These are phyloP conservation scores for Torulaspora indica DNA, from an alignment of 805 yeast genomes.

Conservation along the genomic window DNA sequence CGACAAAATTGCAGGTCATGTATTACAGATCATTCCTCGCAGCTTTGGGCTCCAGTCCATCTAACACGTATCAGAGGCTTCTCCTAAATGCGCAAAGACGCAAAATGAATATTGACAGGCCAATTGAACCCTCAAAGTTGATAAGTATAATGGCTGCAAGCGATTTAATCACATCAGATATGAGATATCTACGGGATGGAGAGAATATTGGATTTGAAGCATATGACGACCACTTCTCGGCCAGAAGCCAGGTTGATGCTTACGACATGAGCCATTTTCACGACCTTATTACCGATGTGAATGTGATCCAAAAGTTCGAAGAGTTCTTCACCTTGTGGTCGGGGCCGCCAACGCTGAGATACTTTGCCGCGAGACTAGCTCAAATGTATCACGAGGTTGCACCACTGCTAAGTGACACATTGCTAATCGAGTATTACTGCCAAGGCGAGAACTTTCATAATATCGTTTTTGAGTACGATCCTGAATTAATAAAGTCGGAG, in stretches of 20 bases:
- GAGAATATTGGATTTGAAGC: constrained; percentile 39
- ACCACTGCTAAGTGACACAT: constrained; percentile 36
- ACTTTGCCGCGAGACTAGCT: constrained; percentile 51
- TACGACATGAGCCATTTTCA: constrained; percentile 22
- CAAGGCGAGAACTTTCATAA: constrained; percentile 42
- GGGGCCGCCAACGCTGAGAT: constrained; percentile 50
- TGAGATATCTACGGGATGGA: constrained; percentile 45
- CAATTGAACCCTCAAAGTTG: constrained; percentile 42
- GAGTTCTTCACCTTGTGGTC: constrained; percentile 45
- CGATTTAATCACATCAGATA: constrained; percentile 41
- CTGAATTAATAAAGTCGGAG: constrained; percentile 28
- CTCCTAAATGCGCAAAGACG: constrained; percentile 46
- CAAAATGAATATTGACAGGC: constrained; percentile 45
- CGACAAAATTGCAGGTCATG: constrained; percentile 56
- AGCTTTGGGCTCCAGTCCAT: constrained; percentile 30
- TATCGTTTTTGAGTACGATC: constrained; percentile 39
- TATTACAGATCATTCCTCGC: constrained; percentile 52
- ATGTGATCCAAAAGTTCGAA: constrained; percentile 23
- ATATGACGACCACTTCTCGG: constrained; percentile 34
- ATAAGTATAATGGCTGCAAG: constrained; percentile 40
- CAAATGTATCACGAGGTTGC: constrained; percentile 37
- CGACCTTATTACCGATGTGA: constrained; percentile 17
- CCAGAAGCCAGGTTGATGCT: background rate
- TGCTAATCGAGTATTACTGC: constrained; percentile 52
- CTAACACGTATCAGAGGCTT: constrained; percentile 41